Conservation (phyloP, 2,329 filamentous ascomycete species). For the Huntiella bhutanensis region DNA sequence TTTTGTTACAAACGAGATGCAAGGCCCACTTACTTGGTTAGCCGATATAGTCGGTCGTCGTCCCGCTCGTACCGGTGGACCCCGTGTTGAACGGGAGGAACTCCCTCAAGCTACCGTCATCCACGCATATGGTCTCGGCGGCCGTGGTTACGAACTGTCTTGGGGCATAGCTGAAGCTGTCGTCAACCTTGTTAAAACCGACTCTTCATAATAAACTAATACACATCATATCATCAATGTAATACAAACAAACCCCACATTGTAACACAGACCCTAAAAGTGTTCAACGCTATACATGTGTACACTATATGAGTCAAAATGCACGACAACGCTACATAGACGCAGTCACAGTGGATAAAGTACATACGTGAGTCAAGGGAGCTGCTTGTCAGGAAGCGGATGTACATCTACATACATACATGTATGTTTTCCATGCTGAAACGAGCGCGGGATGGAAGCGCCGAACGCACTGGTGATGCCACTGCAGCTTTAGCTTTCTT, state of each 20-base stretch:
- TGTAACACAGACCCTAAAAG: neutral
- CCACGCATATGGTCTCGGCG: slow-evolving; percentile 41
- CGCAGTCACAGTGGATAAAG: no score
- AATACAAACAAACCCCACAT: neutral
- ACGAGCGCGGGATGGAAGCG: no score
- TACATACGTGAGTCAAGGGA: no score
- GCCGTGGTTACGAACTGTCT: slow-evolving; percentile 41
- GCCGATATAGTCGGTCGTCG: slow-evolving; percentile 27
- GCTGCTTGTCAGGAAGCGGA: no score
- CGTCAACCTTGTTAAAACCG: slow-evolving; percentile 19
- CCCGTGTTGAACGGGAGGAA: slow-evolving; percentile 34
- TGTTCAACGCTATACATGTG: neutral
- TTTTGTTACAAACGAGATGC: slow-evolving; percentile 16
- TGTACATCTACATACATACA: no score
- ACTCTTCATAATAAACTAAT: no score
- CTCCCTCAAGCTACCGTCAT: slow-evolving; percentile 16
- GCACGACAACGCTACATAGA: no score
- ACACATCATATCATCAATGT: no score
- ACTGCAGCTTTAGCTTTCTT: no score
- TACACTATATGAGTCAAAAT: slow-evolving; percentile 4
- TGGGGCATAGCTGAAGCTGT: slow-evolving; percentile 39
- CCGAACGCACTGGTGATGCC: no score
- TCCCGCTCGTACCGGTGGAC: slow-evolving; percentile 26
- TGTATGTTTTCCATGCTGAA: no score
- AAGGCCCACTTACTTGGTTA: slow-evolving; percentile 19